Evolutionary conservation across 139 green algal genomes (phyloP).

Genomic region (Chlamydomonas incerta): DNA sequence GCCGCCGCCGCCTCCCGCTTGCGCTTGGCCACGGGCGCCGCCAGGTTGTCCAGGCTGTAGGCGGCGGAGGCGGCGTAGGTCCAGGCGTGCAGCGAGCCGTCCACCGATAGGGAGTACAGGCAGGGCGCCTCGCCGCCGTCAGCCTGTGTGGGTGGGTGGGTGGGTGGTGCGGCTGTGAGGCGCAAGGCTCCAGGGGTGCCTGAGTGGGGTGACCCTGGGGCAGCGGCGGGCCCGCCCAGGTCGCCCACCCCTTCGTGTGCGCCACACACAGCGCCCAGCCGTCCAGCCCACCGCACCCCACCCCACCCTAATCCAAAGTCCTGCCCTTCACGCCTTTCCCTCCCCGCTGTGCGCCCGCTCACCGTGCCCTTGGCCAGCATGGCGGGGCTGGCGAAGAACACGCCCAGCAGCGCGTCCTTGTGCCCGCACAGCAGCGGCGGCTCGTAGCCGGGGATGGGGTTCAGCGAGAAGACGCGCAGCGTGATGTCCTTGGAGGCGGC

Average conservation of each 20-base stretch:
- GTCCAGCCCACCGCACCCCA: not conserved
- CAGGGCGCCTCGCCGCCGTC: constrained; percentile 14
- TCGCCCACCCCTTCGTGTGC: too few relatives aligned
- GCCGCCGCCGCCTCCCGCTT: constrained; percentile 12
- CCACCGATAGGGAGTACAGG: constrained; percentile 83
- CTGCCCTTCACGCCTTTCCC: not conserved
- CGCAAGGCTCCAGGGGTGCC: too few relatives aligned
- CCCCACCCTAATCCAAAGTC: not conserved
- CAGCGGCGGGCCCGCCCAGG: too few relatives aligned
- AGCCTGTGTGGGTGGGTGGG: not conserved
- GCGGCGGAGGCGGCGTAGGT: constrained; percentile 45
- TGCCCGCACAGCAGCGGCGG: constrained; percentile 88
- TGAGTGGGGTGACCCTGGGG: too few relatives aligned
- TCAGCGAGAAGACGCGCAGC: constrained; percentile 80
- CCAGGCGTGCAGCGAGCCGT: constrained; percentile 93
- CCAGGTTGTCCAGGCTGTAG: constrained; percentile 6
- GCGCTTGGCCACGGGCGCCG: not conserved
- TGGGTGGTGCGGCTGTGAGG: not conserved
- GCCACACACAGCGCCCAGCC: too few relatives aligned
- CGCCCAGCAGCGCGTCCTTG: constrained; percentile 75
- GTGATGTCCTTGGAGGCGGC: constrained; percentile 2
- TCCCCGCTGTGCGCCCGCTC: not conserved
- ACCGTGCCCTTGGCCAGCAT: constrained; percentile 32
- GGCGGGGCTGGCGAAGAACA: constrained; percentile 77
- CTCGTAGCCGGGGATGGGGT: constrained; percentile 85